Evolutionary conservation across 2,329 filamentous ascomycete genomes (phyloP), one percentile per base, ranked within the genome.

Genomic region (Ramularia endophylla): DNA sequence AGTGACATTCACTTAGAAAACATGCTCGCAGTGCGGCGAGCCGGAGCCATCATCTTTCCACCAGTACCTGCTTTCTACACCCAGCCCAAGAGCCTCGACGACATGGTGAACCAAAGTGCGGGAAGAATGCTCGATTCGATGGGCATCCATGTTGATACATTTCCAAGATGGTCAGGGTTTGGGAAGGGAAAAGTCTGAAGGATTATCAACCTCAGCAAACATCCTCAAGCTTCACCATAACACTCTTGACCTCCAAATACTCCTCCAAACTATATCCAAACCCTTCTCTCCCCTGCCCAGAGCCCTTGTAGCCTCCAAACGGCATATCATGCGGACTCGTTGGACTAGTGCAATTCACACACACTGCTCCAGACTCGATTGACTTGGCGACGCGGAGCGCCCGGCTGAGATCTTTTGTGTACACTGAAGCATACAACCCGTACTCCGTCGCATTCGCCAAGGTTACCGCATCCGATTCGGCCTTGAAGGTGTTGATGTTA

Each of bases 1-100:
- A 73, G 65, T 42, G 64, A 65, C n/a, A 69, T 73, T 16, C 69
- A 74, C 52, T 50, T 68, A 11, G 44, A 62, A 1, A 72, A 72
- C 43, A 74, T 74, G 70, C 42, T 69, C 20, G 53, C 52, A 9
- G 50, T 71, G 3, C 53, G 50, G 9, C 46, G 51, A 1, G 62
- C 62, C 1, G 68, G 67, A 0, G 69, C 67, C 0, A 55, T 71
- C 3, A 66, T 73, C 8, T 69, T 64, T 19, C 70, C 69, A 2
- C 66, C 68, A 1, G 65, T 73, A 1, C 60, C 63, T 3, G 68
- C 65, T 0, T 71, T 66, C 28, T 73, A 73, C 46, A 71, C 38
- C 15, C 17, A 37, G 18, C 37, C 42, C 2, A 31, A 20, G n/a
- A 27, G 13, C 11, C n/a, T 43, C 17, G 29, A 28, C 4, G 35